Percentiles rank a stretch among this genome's conserved stretches.
Conservation (phyloP, 768 basidiomycete species). For the Imleria badia region DNA sequence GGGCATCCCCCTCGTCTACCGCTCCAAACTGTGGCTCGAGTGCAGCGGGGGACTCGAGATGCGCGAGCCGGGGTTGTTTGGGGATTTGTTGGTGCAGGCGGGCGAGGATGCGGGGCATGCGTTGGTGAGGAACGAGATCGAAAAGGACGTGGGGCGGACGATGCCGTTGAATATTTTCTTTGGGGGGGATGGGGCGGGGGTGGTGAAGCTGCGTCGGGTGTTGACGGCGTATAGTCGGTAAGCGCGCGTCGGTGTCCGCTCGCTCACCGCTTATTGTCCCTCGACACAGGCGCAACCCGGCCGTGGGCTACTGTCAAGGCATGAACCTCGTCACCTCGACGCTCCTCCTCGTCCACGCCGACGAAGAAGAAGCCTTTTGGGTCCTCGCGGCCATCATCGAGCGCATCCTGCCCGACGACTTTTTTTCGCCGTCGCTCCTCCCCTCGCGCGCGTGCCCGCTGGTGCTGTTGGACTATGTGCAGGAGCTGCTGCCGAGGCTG, state of each 20-base stretch:
- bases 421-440: constrained; percentile 89
- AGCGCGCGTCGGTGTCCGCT: constrained; percentile 24
- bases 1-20: constrained; percentile 86
- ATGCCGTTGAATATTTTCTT: constrained; percentile 97
- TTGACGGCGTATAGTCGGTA: constrained; percentile 91
- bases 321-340: constrained; percentile 98
- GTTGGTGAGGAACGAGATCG: constrained; percentile 75
- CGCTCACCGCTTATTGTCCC: no score
- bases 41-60: constrained; percentile 92
- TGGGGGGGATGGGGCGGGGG: constrained; percentile 94
- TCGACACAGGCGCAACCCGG: constrained; percentile 74
- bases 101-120: constrained; percentile 43
- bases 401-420: constrained; percentile 84
- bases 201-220: constrained; percentile 86
- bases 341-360: constrained; percentile 84
- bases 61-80: constrained; percentile 87
- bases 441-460: constrained; percentile 93
- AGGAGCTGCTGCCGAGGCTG: constrained; percentile 72
- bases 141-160: constrained; percentile 91
- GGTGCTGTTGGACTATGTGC: constrained; percentile 86
- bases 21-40: constrained; percentile 91
- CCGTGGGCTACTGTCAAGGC: constrained; percentile 92
- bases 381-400: constrained; percentile 87
- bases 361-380: constrained; percentile 99
- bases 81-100: constrained; percentile 68